Evolutionary conservation across 257 asterid species (phyloP).

Genomic region (Knoxia roxburghii): DNA sequence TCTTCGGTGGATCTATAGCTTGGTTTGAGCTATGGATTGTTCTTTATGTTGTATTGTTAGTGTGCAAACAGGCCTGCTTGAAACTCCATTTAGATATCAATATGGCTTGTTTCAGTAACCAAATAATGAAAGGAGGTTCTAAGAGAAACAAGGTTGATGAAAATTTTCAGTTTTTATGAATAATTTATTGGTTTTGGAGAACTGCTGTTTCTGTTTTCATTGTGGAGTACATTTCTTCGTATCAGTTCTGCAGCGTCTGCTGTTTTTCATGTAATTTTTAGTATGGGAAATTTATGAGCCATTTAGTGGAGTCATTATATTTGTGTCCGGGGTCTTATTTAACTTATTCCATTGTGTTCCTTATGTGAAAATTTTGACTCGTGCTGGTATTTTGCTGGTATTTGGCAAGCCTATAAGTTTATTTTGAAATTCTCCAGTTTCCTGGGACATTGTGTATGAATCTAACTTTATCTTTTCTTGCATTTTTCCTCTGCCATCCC

Average conservation of each 20-base stretch:
- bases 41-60: background rate
- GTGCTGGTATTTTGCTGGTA: too few species aligned
- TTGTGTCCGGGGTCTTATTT: background rate
- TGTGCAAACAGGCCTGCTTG: background rate
- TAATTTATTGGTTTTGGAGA: background rate
- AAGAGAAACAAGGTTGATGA: background rate
- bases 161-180: background rate
- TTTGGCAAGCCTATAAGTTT: background rate
- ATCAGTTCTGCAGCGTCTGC: background rate
- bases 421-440: too few species aligned
- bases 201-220: background rate
- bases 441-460: too few species aligned
- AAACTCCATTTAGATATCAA: background rate
- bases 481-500: constrained; percentile 19
- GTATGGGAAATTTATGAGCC: background rate
- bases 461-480: constrained; percentile 7
- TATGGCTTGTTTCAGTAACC: background rate
- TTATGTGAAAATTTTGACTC: background rate
- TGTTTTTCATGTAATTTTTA: background rate
- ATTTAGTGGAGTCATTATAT: background rate
- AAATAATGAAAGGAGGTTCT: background rate
- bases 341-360: background rate
- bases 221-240: background rate
- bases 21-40: background rate
- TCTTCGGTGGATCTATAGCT: background rate